Evolutionary conservation across 495 filamentous ascomycete species (phyloP).

Genomic region (Trichoderma parareesei): DNA sequence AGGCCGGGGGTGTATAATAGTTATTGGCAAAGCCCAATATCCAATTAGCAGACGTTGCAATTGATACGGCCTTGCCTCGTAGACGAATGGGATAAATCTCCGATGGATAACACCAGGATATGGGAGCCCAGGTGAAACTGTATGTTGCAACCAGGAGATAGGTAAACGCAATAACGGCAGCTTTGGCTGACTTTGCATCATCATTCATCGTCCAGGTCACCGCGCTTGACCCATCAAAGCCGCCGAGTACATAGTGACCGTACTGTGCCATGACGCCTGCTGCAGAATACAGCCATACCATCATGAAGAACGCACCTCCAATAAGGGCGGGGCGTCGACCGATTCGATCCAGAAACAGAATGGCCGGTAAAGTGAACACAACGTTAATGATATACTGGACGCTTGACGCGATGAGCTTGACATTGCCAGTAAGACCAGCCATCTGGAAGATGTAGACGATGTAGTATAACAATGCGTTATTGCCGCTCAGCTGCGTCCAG

Average conservation of each 20-base stretch:
- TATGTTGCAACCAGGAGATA: slow-evolving; percentile 60
- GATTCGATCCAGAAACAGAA: slow-evolving; percentile 36
- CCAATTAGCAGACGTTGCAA: slow-evolving; percentile 61
- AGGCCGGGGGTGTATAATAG: slow-evolving; percentile 42
- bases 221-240: neutral
- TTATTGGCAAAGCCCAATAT: slow-evolving; percentile 35
- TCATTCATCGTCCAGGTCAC: slow-evolving; percentile 7
- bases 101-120: slow-evolving; percentile 56
- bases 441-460: slow-evolving; percentile 7
- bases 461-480: slow-evolving; percentile 11
- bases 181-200: slow-evolving; percentile 12
- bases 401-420: slow-evolving; percentile 9
- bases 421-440: slow-evolving; percentile 6
- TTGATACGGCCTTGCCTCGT: slow-evolving; percentile 56
- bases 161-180: slow-evolving; percentile 53
- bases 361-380: slow-evolving; percentile 31
- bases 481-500: slow-evolving; percentile 8
- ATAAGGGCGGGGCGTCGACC: slow-evolving; percentile 46
- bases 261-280: slow-evolving; percentile 44
- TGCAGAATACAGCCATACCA: slow-evolving; percentile 51
- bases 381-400: slow-evolving; percentile 53
- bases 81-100: slow-evolving; percentile 61
- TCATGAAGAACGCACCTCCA: slow-evolving; percentile 48
- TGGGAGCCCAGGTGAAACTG: slow-evolving; percentile 52
- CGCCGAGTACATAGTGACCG: slow-evolving; percentile 11